Conservation (phyloP, 179 eudicot species). For the Actinidia polygama region DNA sequence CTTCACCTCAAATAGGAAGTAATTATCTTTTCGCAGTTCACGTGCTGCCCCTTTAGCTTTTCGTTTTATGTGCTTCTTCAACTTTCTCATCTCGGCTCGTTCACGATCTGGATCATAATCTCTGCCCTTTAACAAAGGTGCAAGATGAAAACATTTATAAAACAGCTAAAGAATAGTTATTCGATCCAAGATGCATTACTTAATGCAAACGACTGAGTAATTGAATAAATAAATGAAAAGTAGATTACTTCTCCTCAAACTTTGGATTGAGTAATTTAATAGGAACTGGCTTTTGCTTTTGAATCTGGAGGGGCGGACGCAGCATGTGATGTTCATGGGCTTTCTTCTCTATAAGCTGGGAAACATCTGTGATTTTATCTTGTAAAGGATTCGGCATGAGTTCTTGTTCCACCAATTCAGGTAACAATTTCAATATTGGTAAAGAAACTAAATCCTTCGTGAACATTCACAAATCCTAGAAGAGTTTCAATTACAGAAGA, state of each 20-base stretch:
- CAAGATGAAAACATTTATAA: slow-evolving; percentile 22
- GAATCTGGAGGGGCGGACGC: slow-evolving; percentile 74
- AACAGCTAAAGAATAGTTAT: slow-evolving; percentile 1
- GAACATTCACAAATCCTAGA: slow-evolving; percentile 53
- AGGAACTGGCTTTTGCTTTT: slow-evolving; percentile 76
- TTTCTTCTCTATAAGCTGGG: slow-evolving; percentile 52
- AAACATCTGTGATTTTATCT: slow-evolving; percentile 53
- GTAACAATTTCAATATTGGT: slow-evolving; percentile 51
- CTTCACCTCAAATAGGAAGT: slow-evolving; percentile 72
- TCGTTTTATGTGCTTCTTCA: slow-evolving; percentile 49
- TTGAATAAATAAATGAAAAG: slow-evolving; percentile 2
- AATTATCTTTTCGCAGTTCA: slow-evolving; percentile 82
- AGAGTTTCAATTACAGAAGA: slow-evolving; percentile 65
- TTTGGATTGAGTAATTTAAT: slow-evolving; percentile 70
- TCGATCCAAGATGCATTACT: neutral
- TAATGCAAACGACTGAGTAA: neutral
- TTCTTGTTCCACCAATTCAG: slow-evolving; percentile 54
- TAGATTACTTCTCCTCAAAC: slow-evolving; percentile 79
- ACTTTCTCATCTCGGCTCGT: slow-evolving; percentile 71
- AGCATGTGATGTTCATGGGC: slow-evolving; percentile 53
- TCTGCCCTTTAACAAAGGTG: slow-evolving; percentile 88
- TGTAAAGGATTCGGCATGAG: slow-evolving; percentile 54
- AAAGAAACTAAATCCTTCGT: slow-evolving; percentile 63
- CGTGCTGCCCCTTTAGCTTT: slow-evolving; percentile 84
- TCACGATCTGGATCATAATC: slow-evolving; percentile 95